These are phyloP conservation scores for Beauveria brongniartii DNA, from an alignment of 2,329 filamentous ascomycete genomes.

Conservation along the genomic window DNA sequence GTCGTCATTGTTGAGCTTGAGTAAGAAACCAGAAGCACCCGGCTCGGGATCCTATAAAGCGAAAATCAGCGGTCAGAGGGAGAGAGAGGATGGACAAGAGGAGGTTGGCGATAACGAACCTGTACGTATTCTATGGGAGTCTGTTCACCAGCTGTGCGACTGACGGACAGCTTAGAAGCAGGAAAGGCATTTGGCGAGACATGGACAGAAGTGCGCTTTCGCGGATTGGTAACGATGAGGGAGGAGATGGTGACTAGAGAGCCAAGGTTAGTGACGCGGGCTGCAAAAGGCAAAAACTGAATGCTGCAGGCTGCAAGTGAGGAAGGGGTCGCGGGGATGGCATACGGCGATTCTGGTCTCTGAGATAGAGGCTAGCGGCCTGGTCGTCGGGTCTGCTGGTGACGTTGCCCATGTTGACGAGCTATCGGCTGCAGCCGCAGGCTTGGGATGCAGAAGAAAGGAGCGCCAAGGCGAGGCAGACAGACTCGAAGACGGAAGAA, in stretches of 20 bases:
- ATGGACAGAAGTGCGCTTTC: conserved; percentile 67
- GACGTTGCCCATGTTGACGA: conserved; percentile 76
- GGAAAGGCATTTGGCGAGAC: conserved; percentile 83
- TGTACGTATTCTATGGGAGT: conserved; percentile 83
- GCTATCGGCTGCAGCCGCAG: conserved; percentile 4
- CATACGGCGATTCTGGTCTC: conserved; percentile 87
- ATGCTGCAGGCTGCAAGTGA: conserved; percentile 13
- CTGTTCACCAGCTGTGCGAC: conserved; percentile 64
- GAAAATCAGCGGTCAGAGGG: conserved; percentile 3
- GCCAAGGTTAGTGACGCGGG: conserved; percentile 2
- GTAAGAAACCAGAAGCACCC: conserved; percentile 62
- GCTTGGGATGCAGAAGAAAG: background rate
- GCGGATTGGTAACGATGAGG: conserved; percentile 71
- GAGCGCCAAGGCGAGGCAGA: background rate
- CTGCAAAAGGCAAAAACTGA: background rate
- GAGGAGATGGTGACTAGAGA: conserved; percentile 75
- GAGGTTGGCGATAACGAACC: conserved; percentile 42
- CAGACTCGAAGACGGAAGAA: background rate
- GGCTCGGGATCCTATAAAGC: conserved; percentile 65
- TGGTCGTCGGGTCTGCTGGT: conserved; percentile 76
- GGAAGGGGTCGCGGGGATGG: conserved; percentile 19
- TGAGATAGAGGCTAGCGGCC: conserved; percentile 68
- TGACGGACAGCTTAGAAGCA: conserved; percentile 66
- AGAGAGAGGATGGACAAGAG: conserved; percentile 13
- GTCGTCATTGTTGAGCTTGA: conserved; percentile 84